phyloP scores from a whole-genome alignment of 2,329 filamentous ascomycete species.

The Cladophialophora exuberans region DNA sequence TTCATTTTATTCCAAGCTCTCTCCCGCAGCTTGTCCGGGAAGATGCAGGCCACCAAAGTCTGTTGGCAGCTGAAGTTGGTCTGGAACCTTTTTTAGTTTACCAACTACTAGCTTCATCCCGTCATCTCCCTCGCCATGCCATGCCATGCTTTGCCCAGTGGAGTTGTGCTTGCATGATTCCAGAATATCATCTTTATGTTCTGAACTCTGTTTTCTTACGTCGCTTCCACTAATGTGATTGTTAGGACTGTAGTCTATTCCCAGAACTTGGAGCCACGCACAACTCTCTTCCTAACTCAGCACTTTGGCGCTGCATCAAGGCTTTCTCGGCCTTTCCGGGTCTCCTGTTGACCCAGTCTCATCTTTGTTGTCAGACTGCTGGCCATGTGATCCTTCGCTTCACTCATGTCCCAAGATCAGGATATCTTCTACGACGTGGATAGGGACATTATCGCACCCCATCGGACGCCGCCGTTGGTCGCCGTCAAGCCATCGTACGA shows the following conservation, averaged over 20 bases:
- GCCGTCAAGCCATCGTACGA: slow-evolving; percentile 38
- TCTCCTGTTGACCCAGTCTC: background rate
- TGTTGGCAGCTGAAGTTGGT: slow-evolving; percentile 1
- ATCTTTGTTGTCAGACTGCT: background rate
- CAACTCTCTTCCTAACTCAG: too few species aligned
- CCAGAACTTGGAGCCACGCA: too few species aligned
- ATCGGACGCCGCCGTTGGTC: slow-evolving; percentile 42
- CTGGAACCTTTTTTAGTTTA: slow-evolving; percentile 3
- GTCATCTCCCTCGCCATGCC: background rate
- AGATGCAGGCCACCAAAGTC: background rate
- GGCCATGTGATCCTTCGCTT: slow-evolving; percentile 23
- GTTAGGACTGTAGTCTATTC: too few species aligned
- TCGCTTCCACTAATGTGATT: background rate
- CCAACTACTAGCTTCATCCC: background rate
- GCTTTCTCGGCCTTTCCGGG: background rate
- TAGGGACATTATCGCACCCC: slow-evolving; percentile 19
- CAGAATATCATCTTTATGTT: background rate
- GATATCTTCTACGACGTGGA: slow-evolving; percentile 22
- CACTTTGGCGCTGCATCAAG: too few species aligned
- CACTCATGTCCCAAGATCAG: slow-evolving; percentile 26
- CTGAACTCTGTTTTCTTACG: background rate
- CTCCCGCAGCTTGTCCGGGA: background rate
- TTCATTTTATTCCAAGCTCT: background rate
- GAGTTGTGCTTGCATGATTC: slow-evolving; percentile 3
- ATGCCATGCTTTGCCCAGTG: background rate